Percentiles rank a stretch among this genome's conserved stretches.
Evolutionary conservation across 148 eudicot genomes (phyloP).

Genomic region (Camellia granthamiana): DNA sequence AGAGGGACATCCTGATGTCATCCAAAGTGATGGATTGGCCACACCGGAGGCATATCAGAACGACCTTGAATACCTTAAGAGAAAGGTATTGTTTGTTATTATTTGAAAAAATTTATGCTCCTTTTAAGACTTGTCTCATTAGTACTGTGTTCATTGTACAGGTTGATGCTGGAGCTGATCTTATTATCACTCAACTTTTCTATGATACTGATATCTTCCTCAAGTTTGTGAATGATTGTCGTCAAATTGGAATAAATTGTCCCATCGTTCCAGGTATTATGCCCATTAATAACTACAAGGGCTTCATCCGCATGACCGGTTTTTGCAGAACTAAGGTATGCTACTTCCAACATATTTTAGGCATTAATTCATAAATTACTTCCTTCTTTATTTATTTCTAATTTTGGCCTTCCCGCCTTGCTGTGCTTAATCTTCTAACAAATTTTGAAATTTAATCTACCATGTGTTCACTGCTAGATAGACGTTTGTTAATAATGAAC

Average conservation of each 20-base stretch:
- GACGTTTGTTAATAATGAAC: neutral
- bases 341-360: neutral
- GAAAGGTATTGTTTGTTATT: constrained; percentile 44
- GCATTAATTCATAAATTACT: neutral
- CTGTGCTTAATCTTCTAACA: neutral
- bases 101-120: neutral
- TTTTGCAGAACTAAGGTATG: constrained; percentile 95
- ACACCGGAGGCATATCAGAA: constrained; percentile 63
- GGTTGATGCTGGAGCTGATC: constrained; percentile 99
- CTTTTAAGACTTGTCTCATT: constrained; percentile 1
- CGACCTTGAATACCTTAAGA: constrained; percentile 89
- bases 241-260: constrained; percentile 85
- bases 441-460: neutral
- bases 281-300: constrained; percentile 97
- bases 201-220: constrained; percentile 87
- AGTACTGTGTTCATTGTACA: constrained; percentile 28
- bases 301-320: constrained; percentile 92
- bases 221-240: constrained; percentile 88
- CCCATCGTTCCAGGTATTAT: constrained; percentile 98
- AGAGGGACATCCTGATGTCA: constrained; percentile 99
- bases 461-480: neutral
- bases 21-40: constrained; percentile 69
- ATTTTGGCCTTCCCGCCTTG: neutral
- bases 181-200: constrained; percentile 90
- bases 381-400: neutral